Conservation (phyloP, 208 protist species). For the Trypanosoma rangeli region DNA sequence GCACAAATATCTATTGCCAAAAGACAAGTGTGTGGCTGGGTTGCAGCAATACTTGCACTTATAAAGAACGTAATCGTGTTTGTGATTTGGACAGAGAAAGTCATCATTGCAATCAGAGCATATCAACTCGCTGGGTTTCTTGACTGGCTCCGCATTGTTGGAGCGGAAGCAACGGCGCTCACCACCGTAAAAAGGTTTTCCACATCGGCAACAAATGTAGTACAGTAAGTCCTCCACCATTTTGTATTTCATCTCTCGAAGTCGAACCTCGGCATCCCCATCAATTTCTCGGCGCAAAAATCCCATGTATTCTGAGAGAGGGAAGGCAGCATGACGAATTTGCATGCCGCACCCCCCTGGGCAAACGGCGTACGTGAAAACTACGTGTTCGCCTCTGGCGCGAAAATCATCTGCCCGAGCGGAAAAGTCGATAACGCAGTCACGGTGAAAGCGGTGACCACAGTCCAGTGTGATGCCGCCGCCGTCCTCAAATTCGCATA, state of each 20-base stretch:
- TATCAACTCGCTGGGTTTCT: slow-evolving; percentile 56
- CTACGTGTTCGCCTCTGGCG: slow-evolving; percentile 69
- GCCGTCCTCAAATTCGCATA: slow-evolving; percentile 76
- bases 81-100: slow-evolving; percentile 45
- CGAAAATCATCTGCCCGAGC: slow-evolving; percentile 62
- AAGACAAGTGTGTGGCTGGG: slow-evolving; percentile 79
- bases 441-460: slow-evolving; percentile 80
- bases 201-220: slow-evolving; percentile 74
- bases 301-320: slow-evolving; percentile 46
- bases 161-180: slow-evolving; percentile 76
- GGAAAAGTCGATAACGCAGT: slow-evolving; percentile 78
- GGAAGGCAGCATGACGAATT: slow-evolving; percentile 60
- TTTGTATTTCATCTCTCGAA: slow-evolving; percentile 38
- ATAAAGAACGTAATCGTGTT: slow-evolving; percentile 60
- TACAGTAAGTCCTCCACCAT: slow-evolving; percentile 70
- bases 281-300: slow-evolving; percentile 37
- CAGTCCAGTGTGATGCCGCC: slow-evolving; percentile 82
- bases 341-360: slow-evolving; percentile 74
- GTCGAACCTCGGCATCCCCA: slow-evolving; percentile 25
- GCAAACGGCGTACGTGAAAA: slow-evolving; percentile 85
- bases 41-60: slow-evolving; percentile 91
- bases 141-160: slow-evolving; percentile 56
- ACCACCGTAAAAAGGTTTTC: slow-evolving; percentile 73
- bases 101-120: slow-evolving; percentile 71
- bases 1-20: slow-evolving; percentile 83